Evolutionary conservation across 1,139 yeast genomes (phyloP), one percentile per base, ranked within the genome.

Genomic region (Hyphopichia burtonii): DNA sequence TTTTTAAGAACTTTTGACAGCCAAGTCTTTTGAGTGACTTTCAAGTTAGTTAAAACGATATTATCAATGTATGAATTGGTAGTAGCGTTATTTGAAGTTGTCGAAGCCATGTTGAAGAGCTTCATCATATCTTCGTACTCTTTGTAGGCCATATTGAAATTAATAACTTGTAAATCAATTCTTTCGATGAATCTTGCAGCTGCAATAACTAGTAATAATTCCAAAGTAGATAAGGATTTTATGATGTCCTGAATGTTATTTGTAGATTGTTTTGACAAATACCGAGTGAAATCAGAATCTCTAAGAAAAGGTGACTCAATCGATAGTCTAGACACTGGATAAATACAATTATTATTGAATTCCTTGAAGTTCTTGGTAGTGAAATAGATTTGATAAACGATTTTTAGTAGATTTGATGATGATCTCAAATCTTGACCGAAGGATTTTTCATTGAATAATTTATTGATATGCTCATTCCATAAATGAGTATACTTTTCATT

Each of bases 121-220:
- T 76, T 75, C 36, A 82, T 71, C 72, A 82, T 73, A 1, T 65
- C 67, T n/a, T 61, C 58, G 59, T 89, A 93, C 59, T 93, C 98
- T 33, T 82, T 82, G 58, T 83, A 86, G 0, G 85, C 86, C 47
- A 89, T 68, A 50, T 85, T 87, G 63, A 90, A 84, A 58, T 89
- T 91, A 18, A 83, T 69, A 12, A 71, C 67, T 20, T 71, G 80
- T 14, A 80, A 64, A 30, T 78, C 82, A 31, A 75, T 76, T 52
- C 83, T 84, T 44, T 79, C 72, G 17, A 80, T 69, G 45, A 85
- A 82, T 34, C 97, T 69, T 0, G 94, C 86, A 0, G 91, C 85
- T 34, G 90, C 80, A 5, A 90, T 79, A 8, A 86, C 65, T 31
- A 91, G 56, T 8, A 85, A 74, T 38, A 84, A 57, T 55, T 91